Conservation (phyloP, 352 stramenopile species). For the Pythium pyrilobum region DNA sequence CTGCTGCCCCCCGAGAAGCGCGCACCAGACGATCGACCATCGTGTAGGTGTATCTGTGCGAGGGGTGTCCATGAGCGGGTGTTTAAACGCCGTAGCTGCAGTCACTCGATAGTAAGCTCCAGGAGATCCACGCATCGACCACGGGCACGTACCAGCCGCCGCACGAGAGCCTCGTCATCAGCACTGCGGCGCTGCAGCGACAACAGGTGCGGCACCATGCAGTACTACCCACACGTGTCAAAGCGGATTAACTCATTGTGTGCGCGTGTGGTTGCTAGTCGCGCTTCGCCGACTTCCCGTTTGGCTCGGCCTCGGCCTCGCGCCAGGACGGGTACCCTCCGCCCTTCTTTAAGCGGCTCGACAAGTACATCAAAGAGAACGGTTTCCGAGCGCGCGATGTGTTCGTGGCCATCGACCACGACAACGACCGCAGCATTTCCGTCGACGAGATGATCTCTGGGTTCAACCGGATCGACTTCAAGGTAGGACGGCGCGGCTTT, state of each 20-base stretch:
- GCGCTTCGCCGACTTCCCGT: slow-evolving; percentile 14
- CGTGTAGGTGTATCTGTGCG: too few species aligned
- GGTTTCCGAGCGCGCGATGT: slow-evolving; percentile 42
- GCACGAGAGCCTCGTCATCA: slow-evolving; percentile 11
- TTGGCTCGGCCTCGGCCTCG: slow-evolving; percentile 4
- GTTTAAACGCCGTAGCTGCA: too few species aligned
- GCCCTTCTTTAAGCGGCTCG: slow-evolving; percentile 42
- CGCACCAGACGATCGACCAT: too few species aligned
- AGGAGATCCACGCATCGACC: not conserved
- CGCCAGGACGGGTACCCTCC: slow-evolving; percentile 39
- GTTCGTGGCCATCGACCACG: slow-evolving; percentile 39
- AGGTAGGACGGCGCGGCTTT: slow-evolving; percentile 9
- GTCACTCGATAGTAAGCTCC: too few species aligned
- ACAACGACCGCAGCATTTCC: slow-evolving; percentile 32
- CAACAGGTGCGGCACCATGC: slow-evolving; percentile 1
- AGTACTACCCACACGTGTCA: not conserved
- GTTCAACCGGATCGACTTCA: slow-evolving; percentile 44
- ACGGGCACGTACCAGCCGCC: slow-evolving; percentile 11
- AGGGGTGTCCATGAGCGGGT: not conserved
- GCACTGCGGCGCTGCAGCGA: slow-evolving; percentile 9
- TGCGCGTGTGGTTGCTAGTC: not conserved
- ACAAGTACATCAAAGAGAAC: slow-evolving; percentile 46
- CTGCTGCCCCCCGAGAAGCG: not conserved
- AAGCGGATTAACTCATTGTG: not conserved
- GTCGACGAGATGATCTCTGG: slow-evolving; percentile 41